Evolutionary conservation across 148 eudicot species (phyloP), one percentile per base, ranked within the genome.

Genomic region (Chenopodium formosanum): DNA sequence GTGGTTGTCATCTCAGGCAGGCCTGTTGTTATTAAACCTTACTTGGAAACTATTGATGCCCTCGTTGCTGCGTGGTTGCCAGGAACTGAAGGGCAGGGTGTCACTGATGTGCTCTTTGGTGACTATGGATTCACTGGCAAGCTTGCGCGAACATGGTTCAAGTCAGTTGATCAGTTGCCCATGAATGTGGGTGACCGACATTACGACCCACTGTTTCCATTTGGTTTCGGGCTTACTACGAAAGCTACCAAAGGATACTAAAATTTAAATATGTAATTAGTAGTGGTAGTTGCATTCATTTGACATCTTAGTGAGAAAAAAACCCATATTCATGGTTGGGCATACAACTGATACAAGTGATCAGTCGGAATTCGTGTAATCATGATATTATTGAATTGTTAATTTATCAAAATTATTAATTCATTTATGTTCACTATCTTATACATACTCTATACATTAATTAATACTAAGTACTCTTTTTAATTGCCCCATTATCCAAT

Each of bases 1-100:
- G 88, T 90, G 14, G 89, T 90, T n/a, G 70, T 89, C 34, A 16
- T 90, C 22, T 90, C 93, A 1, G 93, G 89, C 6, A 81, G 91
- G 20, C 91, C 93, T 5, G 79, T 89, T 2, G 91, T 89, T 56
- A 74, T 90, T 2, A 86, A 89, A 74, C 90, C 91, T 34, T 82
- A 87, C 40, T 23, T 89, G 25, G 32, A 80, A 13, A 29, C 52
- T 9, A 79, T 87, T 3, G 86, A 87, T 9, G 91, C 90, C 31
- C 81, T 90, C 7, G 91, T 89, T 2, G 90, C 91, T 52, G 91
- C 88, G 7, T 89, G 90, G 91, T 80, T 89, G 0, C 90, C 90
- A 0, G 91, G 91, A 9, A 75, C 44, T 7, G 90, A 89, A 82
- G 90, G 90, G 0, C 86, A 87, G 53, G 90, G 90, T 64, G 84